A percentile compares a stretch with the other conserved stretches of the same genome.
These are phyloP conservation scores for Gymnopilus junonius DNA, from an alignment of 768 basidiomycete species.

Conservation along the genomic window DNA sequence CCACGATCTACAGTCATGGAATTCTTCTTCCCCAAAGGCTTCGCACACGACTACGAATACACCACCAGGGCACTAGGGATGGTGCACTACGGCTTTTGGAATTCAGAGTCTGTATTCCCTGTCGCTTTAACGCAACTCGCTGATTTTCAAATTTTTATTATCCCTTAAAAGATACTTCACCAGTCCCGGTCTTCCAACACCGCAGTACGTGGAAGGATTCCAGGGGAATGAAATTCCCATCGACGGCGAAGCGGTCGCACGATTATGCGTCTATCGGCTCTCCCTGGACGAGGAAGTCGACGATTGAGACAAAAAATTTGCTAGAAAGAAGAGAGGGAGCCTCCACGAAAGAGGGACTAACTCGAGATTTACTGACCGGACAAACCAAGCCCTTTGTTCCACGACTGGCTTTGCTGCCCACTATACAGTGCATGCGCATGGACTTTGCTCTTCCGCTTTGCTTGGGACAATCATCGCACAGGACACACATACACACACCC, in stretches of 20 bases:
- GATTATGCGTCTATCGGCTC: constrained; percentile 60
- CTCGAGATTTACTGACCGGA: background rate
- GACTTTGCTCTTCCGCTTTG: background rate
- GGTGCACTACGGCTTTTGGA: constrained; percentile 87
- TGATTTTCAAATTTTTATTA: constrained; percentile 1
- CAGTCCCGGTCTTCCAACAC: constrained; percentile 67
- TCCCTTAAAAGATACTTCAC: constrained; percentile 63
- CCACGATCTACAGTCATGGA: constrained; percentile 88
- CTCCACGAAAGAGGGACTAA: background rate
- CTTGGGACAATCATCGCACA: background rate
- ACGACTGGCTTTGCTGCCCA: background rate
- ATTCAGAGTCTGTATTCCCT: constrained; percentile 50
- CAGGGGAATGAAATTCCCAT: constrained; percentile 86
- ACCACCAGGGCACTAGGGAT: constrained; percentile 84
- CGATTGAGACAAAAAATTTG: constrained; percentile 39
- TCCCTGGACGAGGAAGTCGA: constrained; percentile 63
- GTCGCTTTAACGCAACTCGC: background rate
- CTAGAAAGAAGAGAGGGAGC: background rate
- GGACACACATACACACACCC: background rate
- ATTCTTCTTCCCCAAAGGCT: constrained; percentile 85
- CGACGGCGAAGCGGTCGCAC: constrained; percentile 70
- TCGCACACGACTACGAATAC: constrained; percentile 86
- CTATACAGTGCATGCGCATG: background rate
- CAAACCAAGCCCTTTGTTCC: no score
- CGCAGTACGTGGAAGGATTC: constrained; percentile 86